Percentiles rank a stretch among this genome's conserved stretches.
Evolutionary conservation across 805 yeast genomes (phyloP).

Genomic region (Kregervanrija delftensis): DNA sequence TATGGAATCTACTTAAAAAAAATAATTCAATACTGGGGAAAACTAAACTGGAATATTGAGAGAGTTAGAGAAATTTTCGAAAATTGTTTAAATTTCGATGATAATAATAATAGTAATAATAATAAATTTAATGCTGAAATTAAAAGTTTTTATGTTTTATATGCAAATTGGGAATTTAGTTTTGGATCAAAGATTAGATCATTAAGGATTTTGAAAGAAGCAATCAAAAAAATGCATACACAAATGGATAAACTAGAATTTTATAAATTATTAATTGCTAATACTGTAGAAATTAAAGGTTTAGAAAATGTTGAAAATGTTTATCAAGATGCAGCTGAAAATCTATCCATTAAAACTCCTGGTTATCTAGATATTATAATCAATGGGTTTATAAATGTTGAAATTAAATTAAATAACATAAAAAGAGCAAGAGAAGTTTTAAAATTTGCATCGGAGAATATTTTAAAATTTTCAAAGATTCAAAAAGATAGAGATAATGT

Average conservation of each 20-base stretch:
- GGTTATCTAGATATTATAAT: constrained; percentile 35
- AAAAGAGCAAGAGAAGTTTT: constrained; percentile 58
- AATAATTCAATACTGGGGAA: constrained; percentile 29
- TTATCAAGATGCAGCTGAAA: constrained; percentile 44
- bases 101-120: constrained; percentile 1
- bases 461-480: constrained; percentile 25
- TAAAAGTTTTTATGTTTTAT: constrained; percentile 44
- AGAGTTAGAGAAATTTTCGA: constrained; percentile 71
- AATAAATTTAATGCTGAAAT: constrained; percentile 43
- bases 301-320: constrained; percentile 37
- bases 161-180: constrained; percentile 55
- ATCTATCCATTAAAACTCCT: constrained; percentile 19
- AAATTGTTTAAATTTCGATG: constrained; percentile 40
- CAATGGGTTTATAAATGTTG: constrained; percentile 51
- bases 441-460: constrained; percentile 43
- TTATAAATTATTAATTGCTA: constrained; percentile 37
- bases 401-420: constrained; percentile 43
- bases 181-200: constrained; percentile 47
- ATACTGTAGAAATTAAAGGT: constrained; percentile 35
- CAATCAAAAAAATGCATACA: constrained; percentile 28
- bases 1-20: constrained; percentile 64
- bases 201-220: constrained; percentile 38
- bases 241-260: constrained; percentile 29
- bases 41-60: constrained; percentile 36
- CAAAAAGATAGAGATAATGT: constrained; percentile 26